phyloP scores from a whole-genome alignment of 73 alveolate genomes.

The Stentor roeselii region DNA sequence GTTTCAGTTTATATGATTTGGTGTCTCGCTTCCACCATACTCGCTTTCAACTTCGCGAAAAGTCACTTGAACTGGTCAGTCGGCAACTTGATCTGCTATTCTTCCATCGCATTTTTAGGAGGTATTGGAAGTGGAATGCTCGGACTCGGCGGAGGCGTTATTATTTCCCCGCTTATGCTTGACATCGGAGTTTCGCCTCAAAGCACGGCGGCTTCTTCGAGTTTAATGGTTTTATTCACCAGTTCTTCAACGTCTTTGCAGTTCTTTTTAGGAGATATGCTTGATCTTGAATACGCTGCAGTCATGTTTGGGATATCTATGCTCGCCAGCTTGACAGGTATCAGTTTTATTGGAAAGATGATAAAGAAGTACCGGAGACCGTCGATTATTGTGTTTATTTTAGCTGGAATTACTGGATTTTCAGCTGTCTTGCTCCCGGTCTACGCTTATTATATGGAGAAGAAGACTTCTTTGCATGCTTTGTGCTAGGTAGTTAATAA shows the following conservation, averaged over 20 bases:
- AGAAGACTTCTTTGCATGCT: no score
- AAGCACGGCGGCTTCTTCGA: slow-evolving; percentile 49
- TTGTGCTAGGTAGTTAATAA: no score
- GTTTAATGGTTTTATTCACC: slow-evolving; percentile 38
- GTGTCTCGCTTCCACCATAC: background rate
- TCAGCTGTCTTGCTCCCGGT: no score
- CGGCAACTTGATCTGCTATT: background rate
- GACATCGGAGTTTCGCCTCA: slow-evolving; percentile 42
- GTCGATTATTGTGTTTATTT: slow-evolving; percentile 34
- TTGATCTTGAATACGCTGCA: slow-evolving; percentile 7
- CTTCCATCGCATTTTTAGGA: slow-evolving; percentile 38
- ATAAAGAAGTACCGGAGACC: slow-evolving; percentile 28
- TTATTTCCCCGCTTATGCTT: slow-evolving; percentile 42
- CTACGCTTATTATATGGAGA: no score
- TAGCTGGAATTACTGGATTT: no score
- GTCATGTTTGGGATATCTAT: background rate
- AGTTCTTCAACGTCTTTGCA: slow-evolving; percentile 30
- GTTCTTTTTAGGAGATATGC: slow-evolving; percentile 21
- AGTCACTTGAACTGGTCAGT: background rate
- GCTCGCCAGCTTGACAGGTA: slow-evolving; percentile 24
- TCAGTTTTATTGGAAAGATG: slow-evolving; percentile 4
- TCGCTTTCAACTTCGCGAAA: background rate
- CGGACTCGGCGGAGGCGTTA: slow-evolving; percentile 60
- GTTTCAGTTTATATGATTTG: background rate
- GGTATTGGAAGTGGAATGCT: slow-evolving; percentile 46